A percentile compares a stretch with the other conserved stretches of the same genome.
phyloP scores from a whole-genome alignment of 1,284 basidiomycete genomes.

The Ceratobasidium sp. region DNA sequence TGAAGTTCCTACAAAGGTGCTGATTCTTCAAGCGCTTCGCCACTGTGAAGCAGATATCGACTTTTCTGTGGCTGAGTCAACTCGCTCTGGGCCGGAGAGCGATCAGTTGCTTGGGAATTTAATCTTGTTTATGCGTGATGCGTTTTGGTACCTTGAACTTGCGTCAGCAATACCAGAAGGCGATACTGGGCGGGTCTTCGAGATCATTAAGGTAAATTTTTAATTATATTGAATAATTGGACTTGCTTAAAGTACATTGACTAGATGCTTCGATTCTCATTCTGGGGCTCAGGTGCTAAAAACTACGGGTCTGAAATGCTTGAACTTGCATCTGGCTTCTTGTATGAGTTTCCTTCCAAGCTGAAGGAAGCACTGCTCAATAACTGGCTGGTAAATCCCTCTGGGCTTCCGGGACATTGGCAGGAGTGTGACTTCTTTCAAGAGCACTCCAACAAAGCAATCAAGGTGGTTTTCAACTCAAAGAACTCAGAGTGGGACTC shows the following conservation, averaged over 20 bases:
- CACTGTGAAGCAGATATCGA: background rate
- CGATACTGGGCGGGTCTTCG: constrained; percentile 57
- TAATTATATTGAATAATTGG: too few relatives aligned
- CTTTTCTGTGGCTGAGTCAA: background rate
- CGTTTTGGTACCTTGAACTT: constrained; percentile 58
- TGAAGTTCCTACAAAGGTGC: too few relatives aligned
- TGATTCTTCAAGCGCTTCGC: background rate
- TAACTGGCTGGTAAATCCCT: constrained; percentile 52
- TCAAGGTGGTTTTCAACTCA: background rate
- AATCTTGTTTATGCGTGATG: constrained; percentile 58
- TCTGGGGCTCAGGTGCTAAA: constrained; percentile 53
- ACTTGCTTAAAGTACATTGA: too few relatives aligned
- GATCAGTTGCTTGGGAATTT: constrained; percentile 60
- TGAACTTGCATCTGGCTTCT: constrained; percentile 51
- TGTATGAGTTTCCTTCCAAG: constrained; percentile 51
- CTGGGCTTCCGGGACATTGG: constrained; percentile 49
- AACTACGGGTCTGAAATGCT: constrained; percentile 54
- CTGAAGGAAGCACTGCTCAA: constrained; percentile 47
- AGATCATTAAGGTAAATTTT: constrained; percentile 57
- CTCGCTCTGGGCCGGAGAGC: constrained; percentile 36
- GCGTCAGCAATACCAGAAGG: constrained; percentile 58
- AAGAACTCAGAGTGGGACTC: constrained; percentile 10
- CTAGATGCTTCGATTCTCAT: constrained; percentile 48
- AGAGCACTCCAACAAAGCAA: constrained; percentile 51
- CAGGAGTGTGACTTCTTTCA: constrained; percentile 53